A percentile compares a stretch with the other conserved stretches of the same genome.
These are phyloP conservation scores for Metschnikowia baotianmanensis DNA, from an alignment of 805 yeast genomes.

Conservation along the genomic window DNA sequence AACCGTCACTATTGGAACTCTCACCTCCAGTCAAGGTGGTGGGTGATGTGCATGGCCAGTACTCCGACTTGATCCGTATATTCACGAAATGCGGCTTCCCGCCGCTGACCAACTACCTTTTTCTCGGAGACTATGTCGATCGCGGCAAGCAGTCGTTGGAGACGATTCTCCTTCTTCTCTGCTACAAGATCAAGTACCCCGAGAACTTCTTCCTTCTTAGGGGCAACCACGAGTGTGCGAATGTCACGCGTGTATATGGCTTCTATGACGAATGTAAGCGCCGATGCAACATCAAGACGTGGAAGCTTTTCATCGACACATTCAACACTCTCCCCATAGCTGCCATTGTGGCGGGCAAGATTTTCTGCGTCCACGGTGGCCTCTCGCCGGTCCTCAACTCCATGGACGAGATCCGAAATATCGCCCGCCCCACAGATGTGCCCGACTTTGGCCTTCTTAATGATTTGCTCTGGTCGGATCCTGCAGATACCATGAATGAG, in stretches of 20 bases:
- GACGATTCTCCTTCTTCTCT: conserved; percentile 79
- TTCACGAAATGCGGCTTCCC: conserved; percentile 97
- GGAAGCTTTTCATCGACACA: conserved; percentile 93
- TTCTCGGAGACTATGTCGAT: conserved; percentile 96
- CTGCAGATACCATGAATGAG: conserved; percentile 77
- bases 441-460: conserved; percentile 79
- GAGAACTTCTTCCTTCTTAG: conserved; percentile 90
- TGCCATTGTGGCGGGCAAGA: conserved; percentile 92
- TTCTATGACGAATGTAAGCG: conserved; percentile 98
- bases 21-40: conserved; percentile 85
- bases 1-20: conserved; percentile 85
- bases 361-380: conserved; percentile 89
- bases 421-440: conserved; percentile 81
- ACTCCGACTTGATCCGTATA: conserved; percentile 82
- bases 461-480: conserved; percentile 82
- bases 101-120: conserved; percentile 86
- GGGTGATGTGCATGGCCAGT: conserved; percentile 97
- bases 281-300: conserved; percentile 84
- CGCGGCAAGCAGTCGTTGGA: conserved; percentile 96
- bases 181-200: conserved; percentile 95
- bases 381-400: conserved; percentile 69
- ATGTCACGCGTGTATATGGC: conserved; percentile 94
- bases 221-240: conserved; percentile 98
- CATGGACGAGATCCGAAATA: conserved; percentile 71
- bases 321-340: conserved; percentile 95